Base-by-base conservation (phyloP, 257 asterid genomes). In the Solanum piurae region DNA sequence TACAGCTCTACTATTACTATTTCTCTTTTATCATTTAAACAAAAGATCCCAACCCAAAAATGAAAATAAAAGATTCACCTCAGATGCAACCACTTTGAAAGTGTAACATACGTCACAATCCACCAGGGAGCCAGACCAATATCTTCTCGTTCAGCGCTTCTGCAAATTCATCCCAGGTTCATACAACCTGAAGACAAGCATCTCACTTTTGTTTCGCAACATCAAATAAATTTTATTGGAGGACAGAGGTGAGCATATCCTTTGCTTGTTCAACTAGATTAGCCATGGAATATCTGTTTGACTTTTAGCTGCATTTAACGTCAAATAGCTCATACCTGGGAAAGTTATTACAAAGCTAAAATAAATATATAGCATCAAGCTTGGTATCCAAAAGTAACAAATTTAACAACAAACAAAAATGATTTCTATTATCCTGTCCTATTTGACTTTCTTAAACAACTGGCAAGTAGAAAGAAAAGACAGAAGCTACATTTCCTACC, bases 51-150 rank as follows among this genome's bases (percentile, higher is more conserved):
- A 74, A 74, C 20, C 18, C 33, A 74, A 21, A 9, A 74, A 36
- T 1, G 0, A 37, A 36, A 73, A 4, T 10, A 21, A 34, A 73
- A 36, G 49, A 73, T 73, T 74, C 49, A 37, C 52, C 31, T 74
- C 52, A 74, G 29, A 21, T 74, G 83, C 2, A 74, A 74, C 52
- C 31, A 37, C 52, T 21, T 37, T 73, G 3, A 6, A 20, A 83
- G 86, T 33, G 21, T 23, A 66, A 71, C 75, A 83, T 90, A 95
- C 99, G 97, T 95, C 97, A 88, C 94, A 97, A 88, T 95, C 98
- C 98, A 95, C 99, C 98, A 97, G 36, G 98, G 98, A 84, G 99
- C 37, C 95, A 90, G 90, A 95, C 93, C 96, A 95, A 89, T 91
- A 93, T 95, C 96, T 95, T 97, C 38, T 93, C 91, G 84, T 91